Evolutionary conservation across 345 rosid species (phyloP), one percentile per base, ranked within the genome.

Genomic region (Brassica incana): DNA sequence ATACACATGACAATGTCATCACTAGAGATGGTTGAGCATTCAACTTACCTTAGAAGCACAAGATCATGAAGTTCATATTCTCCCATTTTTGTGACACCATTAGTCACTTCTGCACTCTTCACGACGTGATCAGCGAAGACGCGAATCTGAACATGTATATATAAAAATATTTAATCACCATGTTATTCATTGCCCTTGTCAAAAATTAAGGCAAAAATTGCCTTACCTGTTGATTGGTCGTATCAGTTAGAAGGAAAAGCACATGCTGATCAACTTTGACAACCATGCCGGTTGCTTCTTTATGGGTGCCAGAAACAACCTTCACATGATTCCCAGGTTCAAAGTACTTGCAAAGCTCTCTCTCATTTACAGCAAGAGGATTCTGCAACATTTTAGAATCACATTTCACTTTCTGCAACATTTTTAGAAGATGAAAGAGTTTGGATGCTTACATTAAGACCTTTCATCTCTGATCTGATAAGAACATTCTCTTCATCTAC

Each of bases 321-420:
- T 94, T 94, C 75, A 92, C 98, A 67, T 88, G 92, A 85, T 94
- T 94, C 70, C 97, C 98, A 35, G 94, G 93, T 83, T 94, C 96
- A 69, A 92, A 92, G 75, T 88, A 92, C 81, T 94, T 94, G 84
- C 96, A 92, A 6, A 92, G 91, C 82, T 94, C 97, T 82, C 85
- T 92, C 75, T 86, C 90, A 32, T 87, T 88, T 38, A 94, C 88
- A 25, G 94, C 93, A 77, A 94, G 85, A 73, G 96, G 91, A 85
- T 84, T 86, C 95, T 94, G 88, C 71, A 78, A 32, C 45, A 76
- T 29, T 29, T 29, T 29, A 8, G 30, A 65, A 52, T 14, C 72
- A 63, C 9, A 2, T 67, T 5, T 66, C 27, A 56, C 60, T 36
- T 5, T 20, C 66, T 58, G 30, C 29, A 75, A 15, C 63, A 8